These are phyloP conservation scores for Favolaschia claudopus DNA, from an alignment of 768 basidiomycete species.

Conservation along the genomic window DNA sequence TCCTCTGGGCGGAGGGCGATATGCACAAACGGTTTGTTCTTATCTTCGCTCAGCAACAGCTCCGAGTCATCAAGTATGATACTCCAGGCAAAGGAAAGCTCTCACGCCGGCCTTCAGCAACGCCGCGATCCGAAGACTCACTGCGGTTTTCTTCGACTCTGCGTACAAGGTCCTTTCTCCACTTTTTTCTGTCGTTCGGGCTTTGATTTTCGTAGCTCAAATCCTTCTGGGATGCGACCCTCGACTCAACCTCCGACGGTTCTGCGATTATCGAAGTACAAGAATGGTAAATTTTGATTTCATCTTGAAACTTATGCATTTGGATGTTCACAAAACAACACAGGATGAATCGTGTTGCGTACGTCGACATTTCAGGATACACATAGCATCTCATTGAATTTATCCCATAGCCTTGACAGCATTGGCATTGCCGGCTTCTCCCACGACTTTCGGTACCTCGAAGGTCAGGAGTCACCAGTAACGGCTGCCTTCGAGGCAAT, in stretches of 20 bases:
- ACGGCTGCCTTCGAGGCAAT: conserved; percentile 18
- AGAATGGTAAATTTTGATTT: conserved; percentile 3
- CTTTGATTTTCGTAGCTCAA: conserved; percentile 13
- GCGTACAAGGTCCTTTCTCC: conserved; percentile 51
- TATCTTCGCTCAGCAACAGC: too few species aligned
- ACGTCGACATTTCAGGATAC: not conserved
- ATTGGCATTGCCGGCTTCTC: conserved; percentile 53
- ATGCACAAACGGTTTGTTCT: conserved; percentile 49
- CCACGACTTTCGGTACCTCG: conserved; percentile 51
- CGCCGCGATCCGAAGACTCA: conserved; percentile 54
- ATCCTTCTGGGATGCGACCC: conserved; percentile 22
- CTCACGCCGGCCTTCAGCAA: conserved; percentile 62
- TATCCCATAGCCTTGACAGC: conserved; percentile 35
- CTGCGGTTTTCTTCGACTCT: conserved; percentile 57
- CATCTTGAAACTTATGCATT: too few species aligned
- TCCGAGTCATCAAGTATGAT: not conserved
- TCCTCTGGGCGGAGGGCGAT: conserved; percentile 54
- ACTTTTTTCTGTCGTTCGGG: not conserved
- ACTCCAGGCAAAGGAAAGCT: conserved; percentile 54
- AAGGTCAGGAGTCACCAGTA: conserved; percentile 31
- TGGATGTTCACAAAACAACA: not conserved
- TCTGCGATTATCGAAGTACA: conserved; percentile 25
- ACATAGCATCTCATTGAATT: conserved; percentile 27
- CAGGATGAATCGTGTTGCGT: conserved; percentile 26
- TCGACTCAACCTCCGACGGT: conserved; percentile 16